Base-by-base conservation (phyloP, 192 early-diverging fungal genomes). In the Backusella westeae region DNA sequence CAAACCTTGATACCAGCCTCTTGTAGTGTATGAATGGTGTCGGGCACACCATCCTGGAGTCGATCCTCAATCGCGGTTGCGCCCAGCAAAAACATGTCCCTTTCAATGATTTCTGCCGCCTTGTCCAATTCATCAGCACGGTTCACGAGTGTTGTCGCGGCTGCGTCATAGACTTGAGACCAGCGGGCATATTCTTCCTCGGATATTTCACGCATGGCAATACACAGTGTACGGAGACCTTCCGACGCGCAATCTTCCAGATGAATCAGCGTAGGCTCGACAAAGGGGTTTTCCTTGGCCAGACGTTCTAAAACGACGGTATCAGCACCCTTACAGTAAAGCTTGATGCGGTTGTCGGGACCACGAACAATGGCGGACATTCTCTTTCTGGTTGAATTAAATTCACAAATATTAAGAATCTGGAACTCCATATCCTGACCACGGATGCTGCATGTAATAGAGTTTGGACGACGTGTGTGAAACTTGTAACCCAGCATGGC, bases 41-140 rank as follows among this genome's bases (percentile, higher is more conserved):
- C 95, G 21, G 97, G 96, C 34, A 99, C 98, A 69, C 94, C 97
- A 74, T 98, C 98, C 86, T 99, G 98, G 7, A 99, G 87, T 82
- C 95, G 95, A 85, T 98, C 98, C 84, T 99, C 98, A 79, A 99
- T 99, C 1, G 98, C 98, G 0, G 98, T 99, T 4, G 96, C 97
- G 6, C 98, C 98, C 9, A 99, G 81, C 72, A 99, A 83, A 68
- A 95, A 93, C 73, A 99, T 75, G 72, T 98, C 89, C 77, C 93
- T 93, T 81, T 99, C 98, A 79, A 99, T 98, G 70, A 96, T 77
- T 80, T 99, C 98, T 2, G 96, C 97, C 34, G 93, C 97, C 77
- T 92, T 93, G 75, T 97, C 96, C 32, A 99, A 85, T 82, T 93
- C 93, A 17, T 93, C 93, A 39, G 89, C 85, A 38, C 97, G 90